phyloP scores from a whole-genome alignment of 2,329 filamentous ascomycete genomes.

The Aspergillus sp. region DNA sequence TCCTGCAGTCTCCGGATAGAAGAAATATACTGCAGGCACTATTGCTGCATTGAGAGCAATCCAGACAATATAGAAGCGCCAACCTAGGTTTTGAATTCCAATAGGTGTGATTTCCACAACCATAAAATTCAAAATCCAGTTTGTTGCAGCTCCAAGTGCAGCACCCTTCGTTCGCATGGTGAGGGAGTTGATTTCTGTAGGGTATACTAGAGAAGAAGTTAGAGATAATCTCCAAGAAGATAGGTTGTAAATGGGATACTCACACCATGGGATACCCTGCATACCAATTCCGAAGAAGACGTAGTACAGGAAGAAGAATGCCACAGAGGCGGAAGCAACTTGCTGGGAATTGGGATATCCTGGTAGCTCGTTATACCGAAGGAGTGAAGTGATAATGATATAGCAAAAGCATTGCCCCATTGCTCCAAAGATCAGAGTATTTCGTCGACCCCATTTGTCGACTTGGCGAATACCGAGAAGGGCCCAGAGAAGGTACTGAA shows the following conservation, averaged over 20 bases:
- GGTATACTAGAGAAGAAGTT: constrained; percentile 27
- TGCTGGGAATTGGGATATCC: constrained; percentile 33
- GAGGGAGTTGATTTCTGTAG: constrained; percentile 41
- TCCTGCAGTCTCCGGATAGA: constrained; percentile 39
- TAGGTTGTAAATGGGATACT: neutral
- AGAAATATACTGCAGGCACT: constrained; percentile 35
- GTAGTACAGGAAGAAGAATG: constrained; percentile 51
- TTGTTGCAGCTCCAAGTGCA: constrained; percentile 35
- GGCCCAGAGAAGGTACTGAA: constrained; percentile 53
- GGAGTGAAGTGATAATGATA: constrained; percentile 52
- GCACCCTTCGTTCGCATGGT: constrained; percentile 41
- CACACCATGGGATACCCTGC: constrained; percentile 43
- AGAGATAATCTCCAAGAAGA: neutral
- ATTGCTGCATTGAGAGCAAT: constrained; percentile 32
- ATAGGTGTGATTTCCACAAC: constrained; percentile 39
- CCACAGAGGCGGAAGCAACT: constrained; percentile 53
- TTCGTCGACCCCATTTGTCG: constrained; percentile 54
- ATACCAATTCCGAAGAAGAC: constrained; percentile 46
- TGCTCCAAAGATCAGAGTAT: constrained; percentile 55
- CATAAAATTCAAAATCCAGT: constrained; percentile 40
- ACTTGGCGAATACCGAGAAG: constrained; percentile 51
- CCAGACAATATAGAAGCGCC: constrained; percentile 38
- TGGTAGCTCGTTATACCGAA: constrained; percentile 30
- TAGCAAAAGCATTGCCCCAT: constrained; percentile 56
- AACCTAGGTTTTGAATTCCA: constrained; percentile 37